These are phyloP conservation scores for Alternaria sp. DNA, from an alignment of 2,329 filamentous ascomycete species.

Conservation along the genomic window DNA sequence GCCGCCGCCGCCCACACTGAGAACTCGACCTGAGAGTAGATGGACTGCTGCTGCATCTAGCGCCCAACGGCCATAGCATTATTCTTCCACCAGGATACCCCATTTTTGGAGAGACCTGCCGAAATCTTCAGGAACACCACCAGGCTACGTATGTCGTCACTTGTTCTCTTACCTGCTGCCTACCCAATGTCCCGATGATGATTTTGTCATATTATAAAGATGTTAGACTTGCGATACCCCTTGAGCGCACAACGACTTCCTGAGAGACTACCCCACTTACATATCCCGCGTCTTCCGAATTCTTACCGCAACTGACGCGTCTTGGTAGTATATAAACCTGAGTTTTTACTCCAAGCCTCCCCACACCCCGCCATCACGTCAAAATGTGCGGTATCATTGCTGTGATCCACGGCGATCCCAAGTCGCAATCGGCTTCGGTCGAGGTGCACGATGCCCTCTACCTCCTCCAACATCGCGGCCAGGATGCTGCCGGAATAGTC, in stretches of 20 bases:
- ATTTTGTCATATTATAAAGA: slow-evolving; percentile 46
- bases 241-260: slow-evolving; percentile 48
- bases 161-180: background rate
- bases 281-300: slow-evolving; percentile 17
- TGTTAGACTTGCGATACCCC: slow-evolving; percentile 50
- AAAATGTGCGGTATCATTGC: slow-evolving; percentile 61
- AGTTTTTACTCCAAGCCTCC: background rate
- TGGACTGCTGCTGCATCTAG: slow-evolving; percentile 12
- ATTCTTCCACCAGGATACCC: background rate
- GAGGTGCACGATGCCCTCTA: slow-evolving; percentile 54
- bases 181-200: slow-evolving; percentile 35
- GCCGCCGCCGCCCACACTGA: slow-evolving; percentile 10
- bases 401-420: slow-evolving; percentile 54
- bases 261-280: slow-evolving; percentile 35
- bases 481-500: slow-evolving; percentile 88
- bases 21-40: background rate
- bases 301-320: slow-evolving; percentile 29
- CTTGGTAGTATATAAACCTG: slow-evolving; percentile 12
- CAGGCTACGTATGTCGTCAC: slow-evolving; percentile 21
- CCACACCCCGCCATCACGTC: slow-evolving; percentile 9
- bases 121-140: slow-evolving; percentile 4
- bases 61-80: slow-evolving; percentile 19
- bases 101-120: slow-evolving; percentile 2
- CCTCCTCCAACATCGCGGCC: slow-evolving; percentile 66
- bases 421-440: slow-evolving; percentile 48